Evolutionary conservation across 2,329 filamentous ascomycete species (phyloP).

Genomic region (Paraphoma sp.): DNA sequence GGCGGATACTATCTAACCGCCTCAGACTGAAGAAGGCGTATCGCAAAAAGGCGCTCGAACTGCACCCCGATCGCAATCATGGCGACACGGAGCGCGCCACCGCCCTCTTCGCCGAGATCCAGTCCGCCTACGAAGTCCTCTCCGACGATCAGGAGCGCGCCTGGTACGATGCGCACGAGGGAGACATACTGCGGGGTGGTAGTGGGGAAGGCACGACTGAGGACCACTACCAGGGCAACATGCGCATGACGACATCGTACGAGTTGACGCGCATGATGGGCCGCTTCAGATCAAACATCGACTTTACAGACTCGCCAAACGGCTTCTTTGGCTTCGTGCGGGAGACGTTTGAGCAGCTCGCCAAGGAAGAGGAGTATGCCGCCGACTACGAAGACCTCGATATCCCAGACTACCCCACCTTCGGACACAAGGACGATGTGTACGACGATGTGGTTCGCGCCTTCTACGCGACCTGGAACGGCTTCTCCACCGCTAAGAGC

Average conservation of each 20-base stretch:
- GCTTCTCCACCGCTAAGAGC: conserved; percentile 82
- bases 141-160: conserved; percentile 94
- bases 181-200: conserved; percentile 77
- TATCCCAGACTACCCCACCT: conserved; percentile 75
- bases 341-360: conserved; percentile 79
- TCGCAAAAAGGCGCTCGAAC: conserved; percentile 84
- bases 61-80: conserved; percentile 94
- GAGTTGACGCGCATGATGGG: conserved; percentile 81
- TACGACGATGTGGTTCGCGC: conserved; percentile 78
- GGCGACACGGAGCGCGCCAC: conserved; percentile 85
- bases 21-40: conserved; percentile 90
- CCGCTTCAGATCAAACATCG: conserved; percentile 77
- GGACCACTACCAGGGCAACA: conserved; percentile 69
- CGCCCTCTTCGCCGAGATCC: conserved; percentile 85
- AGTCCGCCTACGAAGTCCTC: conserved; percentile 93
- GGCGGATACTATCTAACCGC: neutral
- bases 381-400: conserved; percentile 71
- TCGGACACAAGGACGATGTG: conserved; percentile 76
- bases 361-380: conserved; percentile 78
- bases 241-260: conserved; percentile 78
- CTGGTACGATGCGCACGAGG: conserved; percentile 96
- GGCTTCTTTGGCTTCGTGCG: conserved; percentile 86
- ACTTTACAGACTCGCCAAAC: conserved; percentile 78
- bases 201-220: conserved; percentile 56
- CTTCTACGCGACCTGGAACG: conserved; percentile 83